A percentile compares a stretch with the other conserved stretches of the same genome.
Conservation (phyloP, 352 stramenopile genomes). For the Pythium monospermum region DNA sequence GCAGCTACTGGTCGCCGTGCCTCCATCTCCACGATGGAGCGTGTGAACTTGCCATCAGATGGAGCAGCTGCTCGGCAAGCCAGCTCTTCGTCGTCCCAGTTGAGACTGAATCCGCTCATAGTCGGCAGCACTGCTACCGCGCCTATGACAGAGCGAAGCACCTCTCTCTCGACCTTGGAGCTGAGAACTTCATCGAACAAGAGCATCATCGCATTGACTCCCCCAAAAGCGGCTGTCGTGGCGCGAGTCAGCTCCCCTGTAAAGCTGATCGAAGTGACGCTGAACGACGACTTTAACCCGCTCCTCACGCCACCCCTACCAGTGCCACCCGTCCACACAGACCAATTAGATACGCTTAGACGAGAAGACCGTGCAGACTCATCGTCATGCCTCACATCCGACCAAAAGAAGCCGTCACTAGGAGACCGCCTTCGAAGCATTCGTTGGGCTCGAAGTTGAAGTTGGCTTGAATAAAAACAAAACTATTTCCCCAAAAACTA, state of each 20-base stretch:
- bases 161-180: constrained; percentile 15
- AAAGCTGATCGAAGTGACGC: constrained; percentile 11
- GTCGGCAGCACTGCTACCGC: background rate
- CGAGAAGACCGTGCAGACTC: constrained; percentile 4
- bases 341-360: background rate
- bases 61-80: too few relatives aligned
- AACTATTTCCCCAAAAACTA: too few relatives aligned
- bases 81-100: constrained; percentile 1
- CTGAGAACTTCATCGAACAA: background rate
- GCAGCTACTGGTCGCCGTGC: constrained; percentile 5
- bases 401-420: constrained; percentile 26
- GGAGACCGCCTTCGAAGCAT: constrained; percentile 31
- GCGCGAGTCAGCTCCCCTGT: background rate
- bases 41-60: too few relatives aligned
- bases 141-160: constrained; percentile 6
- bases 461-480: background rate
- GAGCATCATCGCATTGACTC: constrained; percentile 9
- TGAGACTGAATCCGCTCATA: constrained; percentile 15
- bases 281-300: constrained; percentile 7
- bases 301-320: background rate
- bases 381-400: background rate
- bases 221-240: background rate
- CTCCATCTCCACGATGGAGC: constrained; percentile 1
- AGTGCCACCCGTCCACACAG: background rate
- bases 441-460: constrained; percentile 24